Evolutionary conservation across 192 early-diverging fungal species (phyloP), one percentile per base, ranked within the genome.

Genomic region (Thamnidium elegans): DNA sequence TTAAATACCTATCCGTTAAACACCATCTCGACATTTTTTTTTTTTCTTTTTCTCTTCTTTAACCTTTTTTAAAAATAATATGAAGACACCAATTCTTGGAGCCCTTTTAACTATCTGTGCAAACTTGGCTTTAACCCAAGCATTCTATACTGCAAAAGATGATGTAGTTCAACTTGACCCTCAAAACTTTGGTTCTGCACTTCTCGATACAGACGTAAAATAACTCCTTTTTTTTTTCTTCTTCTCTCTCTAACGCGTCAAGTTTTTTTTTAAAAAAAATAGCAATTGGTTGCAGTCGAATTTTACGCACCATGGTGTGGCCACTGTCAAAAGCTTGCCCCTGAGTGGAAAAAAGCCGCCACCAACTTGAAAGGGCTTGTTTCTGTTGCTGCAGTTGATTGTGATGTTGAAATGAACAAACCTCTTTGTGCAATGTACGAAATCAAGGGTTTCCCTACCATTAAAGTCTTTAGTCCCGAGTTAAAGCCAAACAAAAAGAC

Each of bases 261-360:
- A 36, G 36, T 50, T 51, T 17, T 62, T 42, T 51, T 26, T 26
- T 26, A 26, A n/a, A n/a, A n/a, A n/a, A n/a, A n/a, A 19, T 68
- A 90, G 81, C 82, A 93, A 68, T 81, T 89, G 7, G 92, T 91
- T 14, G 83, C 94, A 62, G 90, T 92, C 20, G 93, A 96, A 72
- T 98, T 98, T 74, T 97, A 88, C 68, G 96, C 94, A 10, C 96
- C 96, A 30, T 98, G 96, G 92, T 95, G 94, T 76, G 94, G 94
- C 19, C 91, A 96, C 76, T 98, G 96, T 74, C 85, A 95, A 80
- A 86, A 81, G 79, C 67, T 94, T 63, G 88, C 83, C 17, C 94
- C 94, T 15, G 90, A 90, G 50, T 99, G 93, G 80, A 89, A 94
- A 64, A 91, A 90, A 43, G 96, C 90, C 0, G 96, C 94, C 10